Base-by-base conservation (phyloP, 1,139 yeast species). In the Schizosaccharomyces versatilis region DNA sequence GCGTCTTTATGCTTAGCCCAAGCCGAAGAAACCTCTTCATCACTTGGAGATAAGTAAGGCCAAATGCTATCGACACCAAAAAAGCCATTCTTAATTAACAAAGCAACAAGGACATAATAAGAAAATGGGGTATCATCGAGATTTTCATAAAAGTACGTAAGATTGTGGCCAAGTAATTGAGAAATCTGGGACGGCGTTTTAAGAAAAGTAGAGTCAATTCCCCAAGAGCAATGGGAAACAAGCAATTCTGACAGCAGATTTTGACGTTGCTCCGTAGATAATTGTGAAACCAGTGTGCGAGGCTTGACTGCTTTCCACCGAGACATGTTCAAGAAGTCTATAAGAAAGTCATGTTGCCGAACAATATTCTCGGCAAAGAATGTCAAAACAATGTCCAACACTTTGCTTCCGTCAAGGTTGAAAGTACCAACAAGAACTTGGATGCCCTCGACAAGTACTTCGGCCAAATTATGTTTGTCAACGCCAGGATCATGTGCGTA, bases 371-470 rank as follows among this genome's bases (percentile, higher is more conserved):
- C 68, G 2, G 74, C 62, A 38, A 73, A 73, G 2, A 81, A 64
- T 54, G 77, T 80, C 52, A 84, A 63, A 6, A 81, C 60, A 1
- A 81, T 60, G 60, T 84, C 84, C 57, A 88, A 71, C 39, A 79
- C 77, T 57, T 88, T 73, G 57, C 77, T 75, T 0, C 94, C 84
- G 62, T 90, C 96, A 55, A 90, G 71, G 54, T 75, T 75, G 65
- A 78, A 88, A 64, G 80, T 84, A 1, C 95, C 96, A 55, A 82
- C 80, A 6, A 84, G 65, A 40, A 73, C 71, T 54, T 78, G 75
- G 2, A 83, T 71, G 5, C 75, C 71, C 56, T 70, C 71, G 1
- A 70, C 69, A 0, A 79, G 69, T 59, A 19, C 36, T 1, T 75
- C 74, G 48, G 64, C 69, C 7, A 64, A 61, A 7, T 75, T 68